Base-by-base conservation (phyloP, 1,284 basidiomycete genomes). In the Xerocomus minutiporus region DNA sequence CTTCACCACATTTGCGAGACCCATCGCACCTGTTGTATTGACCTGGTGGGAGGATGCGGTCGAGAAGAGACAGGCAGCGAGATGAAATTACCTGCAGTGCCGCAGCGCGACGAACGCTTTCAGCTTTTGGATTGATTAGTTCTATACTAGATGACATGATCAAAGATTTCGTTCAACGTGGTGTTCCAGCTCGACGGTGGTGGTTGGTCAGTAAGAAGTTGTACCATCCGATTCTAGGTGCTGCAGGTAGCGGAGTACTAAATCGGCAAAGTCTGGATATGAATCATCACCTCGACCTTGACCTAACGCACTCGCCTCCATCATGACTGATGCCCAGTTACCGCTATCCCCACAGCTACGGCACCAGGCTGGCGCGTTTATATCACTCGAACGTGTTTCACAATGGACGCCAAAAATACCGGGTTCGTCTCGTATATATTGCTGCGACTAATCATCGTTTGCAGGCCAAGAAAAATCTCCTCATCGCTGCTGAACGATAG, bases 1-100 rank as follows among this genome's bases (percentile, higher is more conserved):
- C 77, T 94, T 96, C 61, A 99, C 96, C 54, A 99, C 96, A 72
- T 86, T 91, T 35, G 97, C 97, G 52, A 99, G 87, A 62, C 97
- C 96, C 79, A 98, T 92, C 52, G 97, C 97, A 63, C 96, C 96
- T 67, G 82, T 89, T 55, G 86, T 92, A 62, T 92, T 93, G 53
- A 92, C 91, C 88, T 91, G 61, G 47, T 59, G 52, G 54, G 52
- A 57, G 63, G 60, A 36, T 52, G 53, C 55, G 53, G 57, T 45
- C 54, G 54, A 54, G 64, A 45, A 46, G 26, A 34, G 52, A 54
- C 50, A 58, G 52, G 57, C 39, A 56, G 53, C 44, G 43, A 57
- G 56, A 59, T 58, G 60, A 55, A 58, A 74, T 75, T 73, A 94
- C 94, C 85, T 96, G 93, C 48, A 98, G 80, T 42, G 95, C 95